phyloP scores from a whole-genome alignment of 192 early-diverging fungal species.

The Linderina pennispora region DNA sequence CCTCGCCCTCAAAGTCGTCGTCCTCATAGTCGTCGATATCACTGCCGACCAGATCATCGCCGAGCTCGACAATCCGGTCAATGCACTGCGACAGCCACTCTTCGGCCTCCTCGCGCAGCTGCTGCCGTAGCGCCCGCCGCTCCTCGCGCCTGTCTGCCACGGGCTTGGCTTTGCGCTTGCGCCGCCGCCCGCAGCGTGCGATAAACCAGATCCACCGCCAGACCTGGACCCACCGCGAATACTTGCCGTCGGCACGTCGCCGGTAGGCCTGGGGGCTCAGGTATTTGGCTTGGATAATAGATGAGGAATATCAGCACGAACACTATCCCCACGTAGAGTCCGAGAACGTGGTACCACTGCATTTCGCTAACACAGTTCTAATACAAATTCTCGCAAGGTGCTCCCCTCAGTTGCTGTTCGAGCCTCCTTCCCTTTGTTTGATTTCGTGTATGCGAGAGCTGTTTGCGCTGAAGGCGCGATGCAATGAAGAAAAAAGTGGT shows the following conservation, averaged over 20 bases:
- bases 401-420: no score
- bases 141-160: conserved; percentile 33
- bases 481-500: no score
- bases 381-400: no score
- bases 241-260: conserved; percentile 11
- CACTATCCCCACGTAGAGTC: conserved; percentile 32
- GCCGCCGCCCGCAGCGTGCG: conserved; percentile 36
- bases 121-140: conserved; percentile 33
- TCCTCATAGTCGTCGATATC: conserved; percentile 37
- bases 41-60: conserved; percentile 38
- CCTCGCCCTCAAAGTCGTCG: conserved; percentile 22
- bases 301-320: conserved; percentile 29
- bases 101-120: conserved; percentile 42
- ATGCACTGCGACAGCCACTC: conserved; percentile 42
- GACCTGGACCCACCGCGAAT: conserved; percentile 15
- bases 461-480: no score
- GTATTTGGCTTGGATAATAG: conserved; percentile 20
- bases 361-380: conserved; percentile 4
- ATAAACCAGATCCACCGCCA: conserved; percentile 43
- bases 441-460: no score
- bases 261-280: conserved; percentile 1
- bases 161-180: conserved; percentile 31
- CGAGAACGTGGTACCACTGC: conserved; percentile 40
- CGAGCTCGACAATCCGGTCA: conserved; percentile 40
- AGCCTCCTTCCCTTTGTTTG: no score